Percentiles rank a stretch among this genome's conserved stretches.
Evolutionary conservation across 1,284 basidiomycete genomes (phyloP).

Genomic region (Wallemia ichthyophaga): DNA sequence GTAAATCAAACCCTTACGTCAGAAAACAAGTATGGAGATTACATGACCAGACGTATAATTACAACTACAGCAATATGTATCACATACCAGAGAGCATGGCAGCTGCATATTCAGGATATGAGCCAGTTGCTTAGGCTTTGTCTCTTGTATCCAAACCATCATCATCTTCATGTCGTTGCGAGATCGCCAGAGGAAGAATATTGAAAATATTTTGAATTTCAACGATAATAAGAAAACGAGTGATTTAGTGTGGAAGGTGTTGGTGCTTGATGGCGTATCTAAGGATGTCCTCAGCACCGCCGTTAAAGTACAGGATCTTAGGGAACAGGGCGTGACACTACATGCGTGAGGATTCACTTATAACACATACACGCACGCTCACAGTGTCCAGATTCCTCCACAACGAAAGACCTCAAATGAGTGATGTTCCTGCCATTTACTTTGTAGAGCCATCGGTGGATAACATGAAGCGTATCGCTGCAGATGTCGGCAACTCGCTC

Average conservation of each 20-base stretch:
- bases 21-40: not conserved
- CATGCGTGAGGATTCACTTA: conserved; percentile 41
- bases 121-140: not conserved
- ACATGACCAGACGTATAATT: not conserved
- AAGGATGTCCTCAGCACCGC: conserved; percentile 90
- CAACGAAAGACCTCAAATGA: conserved; percentile 53
- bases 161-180: not conserved
- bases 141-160: not conserved
- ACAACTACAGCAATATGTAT: not conserved
- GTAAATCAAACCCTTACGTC: not conserved
- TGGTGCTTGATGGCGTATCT: conserved; percentile 77
- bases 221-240: not conserved
- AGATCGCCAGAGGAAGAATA: not conserved
- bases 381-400: conserved; percentile 24
- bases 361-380: conserved; percentile 1
- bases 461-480: conserved; percentile 65
- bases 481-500: conserved; percentile 42
- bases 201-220: not conserved
- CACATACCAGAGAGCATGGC: not conserved
- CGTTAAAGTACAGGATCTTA: conserved; percentile 75
- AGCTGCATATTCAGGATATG: not conserved
- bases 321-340: conserved; percentile 83
- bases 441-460: conserved; percentile 69
- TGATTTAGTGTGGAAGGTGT: conserved; percentile 68
- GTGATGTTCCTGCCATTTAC: conserved; percentile 91